phyloP scores from a whole-genome alignment of 164 flowering plant genomes.

The Vitis rupestris region DNA sequence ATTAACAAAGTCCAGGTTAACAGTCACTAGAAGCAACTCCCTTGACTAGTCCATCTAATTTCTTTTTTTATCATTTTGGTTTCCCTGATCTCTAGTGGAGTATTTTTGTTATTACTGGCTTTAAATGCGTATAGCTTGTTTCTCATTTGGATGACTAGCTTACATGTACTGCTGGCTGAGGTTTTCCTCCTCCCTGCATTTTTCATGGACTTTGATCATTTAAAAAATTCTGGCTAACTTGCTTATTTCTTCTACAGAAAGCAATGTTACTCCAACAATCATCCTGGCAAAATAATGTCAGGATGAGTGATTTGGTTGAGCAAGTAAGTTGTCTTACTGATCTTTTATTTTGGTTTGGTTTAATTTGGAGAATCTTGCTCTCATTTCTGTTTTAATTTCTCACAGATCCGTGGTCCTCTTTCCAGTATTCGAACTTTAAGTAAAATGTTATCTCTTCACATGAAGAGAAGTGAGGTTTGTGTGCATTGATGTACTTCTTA shows the following conservation, averaged over 20 bases:
- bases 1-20: no score
- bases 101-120: no score
- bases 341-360: conserved; percentile 4
- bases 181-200: no score
- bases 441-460: conserved; percentile 71
- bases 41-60: no score
- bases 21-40: no score
- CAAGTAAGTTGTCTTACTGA: conserved; percentile 53
- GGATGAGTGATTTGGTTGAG: conserved; percentile 85
- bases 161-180: no score
- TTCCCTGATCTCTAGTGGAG: no score
- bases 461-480: conserved; percentile 75
- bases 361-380: conserved; percentile 1
- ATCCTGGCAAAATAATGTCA: conserved; percentile 91
- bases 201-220: no score
- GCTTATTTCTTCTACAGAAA: conserved; percentile 53
- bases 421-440: conserved; percentile 81
- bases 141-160: no score
- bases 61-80: no score
- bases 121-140: no score
- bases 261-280: conserved; percentile 87
- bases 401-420: conserved; percentile 86
- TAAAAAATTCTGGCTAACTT: background rate
- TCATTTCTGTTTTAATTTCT: conserved; percentile 6
- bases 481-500: background rate